Evolutionary conservation across 1,139 yeast genomes (phyloP).

Genomic region (Taphrina communis): DNA sequence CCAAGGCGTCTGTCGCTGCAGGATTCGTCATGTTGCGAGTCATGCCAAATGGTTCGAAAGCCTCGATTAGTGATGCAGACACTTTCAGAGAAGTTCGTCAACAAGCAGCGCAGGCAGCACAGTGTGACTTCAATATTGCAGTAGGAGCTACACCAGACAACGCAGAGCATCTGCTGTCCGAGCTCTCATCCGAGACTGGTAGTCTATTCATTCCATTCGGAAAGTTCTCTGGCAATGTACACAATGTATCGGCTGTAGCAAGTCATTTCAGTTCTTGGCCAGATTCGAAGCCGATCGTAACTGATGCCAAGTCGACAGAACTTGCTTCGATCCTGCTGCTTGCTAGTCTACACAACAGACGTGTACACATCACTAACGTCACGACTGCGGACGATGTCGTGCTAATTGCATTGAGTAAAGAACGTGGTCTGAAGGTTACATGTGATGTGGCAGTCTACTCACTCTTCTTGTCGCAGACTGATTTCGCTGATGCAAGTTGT

Average conservation of each 20-base stretch:
- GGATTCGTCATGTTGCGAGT: slow-evolving; percentile 89
- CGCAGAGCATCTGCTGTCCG: slow-evolving; percentile 62
- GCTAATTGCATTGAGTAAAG: slow-evolving; percentile 83
- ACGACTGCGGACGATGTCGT: slow-evolving; percentile 81
- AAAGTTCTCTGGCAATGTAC: slow-evolving; percentile 64
- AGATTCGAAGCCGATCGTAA: slow-evolving; percentile 76
- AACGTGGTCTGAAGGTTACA: slow-evolving; percentile 78
- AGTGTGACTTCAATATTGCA: slow-evolving; percentile 80
- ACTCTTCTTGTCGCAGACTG: slow-evolving; percentile 74
- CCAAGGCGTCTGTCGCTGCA: slow-evolving; percentile 75
- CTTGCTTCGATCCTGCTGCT: slow-evolving; percentile 86
- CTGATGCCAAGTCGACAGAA: slow-evolving; percentile 91
- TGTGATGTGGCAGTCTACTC: slow-evolving; percentile 88
- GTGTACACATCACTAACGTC: slow-evolving; percentile 88
- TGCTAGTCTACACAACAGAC: slow-evolving; percentile 84
- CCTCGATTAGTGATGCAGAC: slow-evolving; percentile 68
- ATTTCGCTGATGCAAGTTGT: slow-evolving; percentile 70
- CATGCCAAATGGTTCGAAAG: slow-evolving; percentile 72
- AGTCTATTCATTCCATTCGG: slow-evolving; percentile 82
- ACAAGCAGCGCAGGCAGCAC: slow-evolving; percentile 64
- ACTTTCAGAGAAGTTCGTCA: slow-evolving; percentile 64
- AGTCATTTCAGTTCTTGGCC: slow-evolving; percentile 88
- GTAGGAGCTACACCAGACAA: slow-evolving; percentile 82
- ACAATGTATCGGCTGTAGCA: slow-evolving; percentile 76
- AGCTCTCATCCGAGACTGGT: slow-evolving; percentile 71